phyloP scores from a whole-genome alignment of 805 yeast genomes.

The Spathaspora arborariae region DNA sequence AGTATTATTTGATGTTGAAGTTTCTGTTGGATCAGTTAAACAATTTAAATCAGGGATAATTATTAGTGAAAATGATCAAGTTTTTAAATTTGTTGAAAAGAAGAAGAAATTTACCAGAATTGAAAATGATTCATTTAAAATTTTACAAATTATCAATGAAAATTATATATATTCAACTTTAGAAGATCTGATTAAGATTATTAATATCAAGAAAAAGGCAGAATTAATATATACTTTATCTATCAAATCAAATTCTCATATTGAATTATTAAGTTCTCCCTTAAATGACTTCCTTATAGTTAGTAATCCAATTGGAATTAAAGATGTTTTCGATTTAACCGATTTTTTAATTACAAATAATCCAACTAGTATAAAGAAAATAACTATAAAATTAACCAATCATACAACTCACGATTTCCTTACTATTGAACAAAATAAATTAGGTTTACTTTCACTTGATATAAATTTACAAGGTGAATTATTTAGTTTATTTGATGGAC shows the following conservation, averaged over 20 bases:
- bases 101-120: conserved; percentile 4
- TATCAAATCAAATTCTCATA: not conserved
- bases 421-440: conserved; percentile 4
- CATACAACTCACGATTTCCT: conserved; percentile 9
- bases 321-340: conserved; percentile 17
- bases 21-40: conserved; percentile 12
- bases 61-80: conserved; percentile 9
- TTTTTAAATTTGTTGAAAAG: conserved; percentile 6
- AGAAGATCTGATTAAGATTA: conserved; percentile 3
- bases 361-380: conserved; percentile 14
- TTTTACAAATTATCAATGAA: conserved; percentile 5
- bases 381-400: conserved; percentile 5
- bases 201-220: conserved; percentile 1
- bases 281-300: conserved; percentile 9
- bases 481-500: conserved; percentile 9
- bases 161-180: conserved; percentile 4
- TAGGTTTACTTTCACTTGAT: conserved; percentile 5
- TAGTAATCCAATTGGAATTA: conserved; percentile 4
- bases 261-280: conserved; percentile 5
- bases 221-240: not conserved
- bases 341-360: conserved; percentile 17
- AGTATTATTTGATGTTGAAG: not conserved
- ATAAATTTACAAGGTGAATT: conserved; percentile 5
- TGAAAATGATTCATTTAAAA: conserved; percentile 7
- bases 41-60: conserved; percentile 10